phyloP scores from a whole-genome alignment of 345 rosid species.

The Mercurialis annua region DNA sequence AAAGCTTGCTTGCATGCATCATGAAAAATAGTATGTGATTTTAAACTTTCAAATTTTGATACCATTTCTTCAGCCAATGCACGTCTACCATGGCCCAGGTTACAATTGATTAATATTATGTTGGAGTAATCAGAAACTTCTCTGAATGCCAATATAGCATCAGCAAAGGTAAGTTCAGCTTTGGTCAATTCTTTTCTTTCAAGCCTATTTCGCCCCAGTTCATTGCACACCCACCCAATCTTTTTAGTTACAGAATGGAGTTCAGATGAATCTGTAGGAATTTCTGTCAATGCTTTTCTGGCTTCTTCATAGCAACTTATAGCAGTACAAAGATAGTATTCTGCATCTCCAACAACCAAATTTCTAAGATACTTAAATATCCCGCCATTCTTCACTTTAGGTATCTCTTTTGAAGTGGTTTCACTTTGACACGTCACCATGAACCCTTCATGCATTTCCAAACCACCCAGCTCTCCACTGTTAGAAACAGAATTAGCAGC shows the following conservation, averaged over 20 bases:
- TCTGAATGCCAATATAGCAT: conserved; percentile 73
- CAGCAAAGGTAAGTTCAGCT: conserved; percentile 81
- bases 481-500: conserved; percentile 23
- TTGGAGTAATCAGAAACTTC: conserved; percentile 74
- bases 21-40: conserved; percentile 39
- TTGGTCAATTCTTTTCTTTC: conserved; percentile 56
- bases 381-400: conserved; percentile 56
- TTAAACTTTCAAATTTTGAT: conserved; percentile 53
- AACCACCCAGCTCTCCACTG: conserved; percentile 7
- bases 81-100: conserved; percentile 89
- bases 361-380: conserved; percentile 67
- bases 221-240: conserved; percentile 94
- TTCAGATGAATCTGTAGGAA: conserved; percentile 48
- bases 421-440: conserved; percentile 23
- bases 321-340: conserved; percentile 59
- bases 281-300: conserved; percentile 59
- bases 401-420: conserved; percentile 28
- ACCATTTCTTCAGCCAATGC: conserved; percentile 93
- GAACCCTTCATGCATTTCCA: conserved; percentile 20
- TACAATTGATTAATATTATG: conserved; percentile 70
- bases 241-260: conserved; percentile 58
- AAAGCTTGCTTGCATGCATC: conserved; percentile 57
- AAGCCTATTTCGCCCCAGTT: conserved; percentile 79
- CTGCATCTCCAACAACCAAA: conserved; percentile 50
- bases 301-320: conserved; percentile 75